A percentile compares a stretch with the other conserved stretches of the same genome.
phyloP scores from a whole-genome alignment of 495 filamentous ascomycete genomes.

The Penicillium soppii region DNA sequence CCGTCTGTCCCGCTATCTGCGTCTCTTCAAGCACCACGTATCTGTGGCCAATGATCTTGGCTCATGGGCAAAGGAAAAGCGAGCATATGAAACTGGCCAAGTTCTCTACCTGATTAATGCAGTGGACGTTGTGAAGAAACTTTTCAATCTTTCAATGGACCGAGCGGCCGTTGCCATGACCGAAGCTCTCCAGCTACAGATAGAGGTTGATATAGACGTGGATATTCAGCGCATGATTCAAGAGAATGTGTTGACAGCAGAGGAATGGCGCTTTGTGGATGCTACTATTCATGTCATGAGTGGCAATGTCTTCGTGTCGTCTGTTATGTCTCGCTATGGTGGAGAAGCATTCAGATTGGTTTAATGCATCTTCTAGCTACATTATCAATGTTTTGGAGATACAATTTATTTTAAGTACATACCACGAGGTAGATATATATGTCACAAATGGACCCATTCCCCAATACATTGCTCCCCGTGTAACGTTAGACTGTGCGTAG shows the following conservation, averaged over 20 bases:
- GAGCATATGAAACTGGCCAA: constrained; percentile 6
- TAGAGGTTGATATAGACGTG: constrained; percentile 10
- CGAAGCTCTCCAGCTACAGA: constrained; percentile 9
- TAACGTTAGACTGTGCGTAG: too few relatives aligned
- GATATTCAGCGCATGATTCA: constrained; percentile 1
- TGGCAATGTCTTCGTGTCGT: constrained; percentile 9
- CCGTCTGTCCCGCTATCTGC: background rate
- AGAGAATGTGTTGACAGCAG: background rate
- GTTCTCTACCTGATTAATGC: constrained; percentile 12
- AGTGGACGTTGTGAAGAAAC: constrained; percentile 8
- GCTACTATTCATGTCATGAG: background rate
- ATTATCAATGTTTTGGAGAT: too few relatives aligned
- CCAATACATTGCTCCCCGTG: too few relatives aligned
- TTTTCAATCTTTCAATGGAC: background rate
- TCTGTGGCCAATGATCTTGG: constrained; percentile 16
- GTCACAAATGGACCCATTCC: too few relatives aligned
- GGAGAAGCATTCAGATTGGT: background rate
- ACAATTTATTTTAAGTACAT: too few relatives aligned
- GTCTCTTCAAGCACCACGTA: constrained; percentile 11
- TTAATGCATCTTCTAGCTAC: too few relatives aligned
- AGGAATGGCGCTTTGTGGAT: constrained; percentile 10
- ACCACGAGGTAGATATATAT: too few relatives aligned
- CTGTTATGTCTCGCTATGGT: constrained; percentile 6
- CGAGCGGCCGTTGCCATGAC: constrained; percentile 6
- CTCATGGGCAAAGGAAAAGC: constrained; percentile 15